Conservation (phyloP, 1,139 yeast species). For the Hyphopichia buzzinii region DNA sequence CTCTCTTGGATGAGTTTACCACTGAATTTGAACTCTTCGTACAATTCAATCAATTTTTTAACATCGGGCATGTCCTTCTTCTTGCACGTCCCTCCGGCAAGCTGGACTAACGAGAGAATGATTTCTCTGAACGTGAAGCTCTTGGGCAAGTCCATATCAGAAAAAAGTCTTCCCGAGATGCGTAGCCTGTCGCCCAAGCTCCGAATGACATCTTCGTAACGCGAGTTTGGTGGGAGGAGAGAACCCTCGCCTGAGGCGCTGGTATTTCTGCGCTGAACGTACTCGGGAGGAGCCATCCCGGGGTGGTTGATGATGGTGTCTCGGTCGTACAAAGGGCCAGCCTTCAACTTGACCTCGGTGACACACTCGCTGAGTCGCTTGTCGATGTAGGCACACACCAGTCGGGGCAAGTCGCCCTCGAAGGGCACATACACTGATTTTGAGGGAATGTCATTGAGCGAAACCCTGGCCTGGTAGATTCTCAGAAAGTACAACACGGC, state of each 20-base stretch:
- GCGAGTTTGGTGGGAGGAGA: conserved; percentile 54
- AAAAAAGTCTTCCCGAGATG: conserved; percentile 39
- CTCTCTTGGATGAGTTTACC: conserved; percentile 57
- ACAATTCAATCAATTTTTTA: conserved; percentile 47
- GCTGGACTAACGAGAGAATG: conserved; percentile 22
- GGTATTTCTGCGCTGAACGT: conserved; percentile 30
- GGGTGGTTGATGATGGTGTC: conserved; percentile 54
- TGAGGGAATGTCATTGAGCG: conserved; percentile 74
- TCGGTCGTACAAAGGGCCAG: conserved; percentile 46
- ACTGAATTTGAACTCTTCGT: conserved; percentile 71
- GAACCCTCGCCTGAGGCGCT: conserved; percentile 29
- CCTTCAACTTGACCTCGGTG: conserved; percentile 42
- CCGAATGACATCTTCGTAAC: conserved; percentile 63
- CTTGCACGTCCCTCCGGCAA: conserved; percentile 6
- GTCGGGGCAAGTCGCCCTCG: conserved; percentile 59
- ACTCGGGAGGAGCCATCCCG: conserved; percentile 54
- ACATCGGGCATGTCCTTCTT: conserved; percentile 17
- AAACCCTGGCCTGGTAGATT: conserved; percentile 54
- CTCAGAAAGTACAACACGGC: conserved; percentile 50
- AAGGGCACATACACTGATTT: conserved; percentile 64
- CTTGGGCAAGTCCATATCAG: conserved; percentile 36
- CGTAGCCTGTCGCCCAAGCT: conserved; percentile 53
- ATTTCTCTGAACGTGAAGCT: conserved; percentile 49
- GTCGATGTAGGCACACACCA: conserved; percentile 35
- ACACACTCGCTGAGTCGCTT: conserved; percentile 44